phyloP scores from a whole-genome alignment of 306 rosid species.

The Echinosophora koreensis region DNA sequence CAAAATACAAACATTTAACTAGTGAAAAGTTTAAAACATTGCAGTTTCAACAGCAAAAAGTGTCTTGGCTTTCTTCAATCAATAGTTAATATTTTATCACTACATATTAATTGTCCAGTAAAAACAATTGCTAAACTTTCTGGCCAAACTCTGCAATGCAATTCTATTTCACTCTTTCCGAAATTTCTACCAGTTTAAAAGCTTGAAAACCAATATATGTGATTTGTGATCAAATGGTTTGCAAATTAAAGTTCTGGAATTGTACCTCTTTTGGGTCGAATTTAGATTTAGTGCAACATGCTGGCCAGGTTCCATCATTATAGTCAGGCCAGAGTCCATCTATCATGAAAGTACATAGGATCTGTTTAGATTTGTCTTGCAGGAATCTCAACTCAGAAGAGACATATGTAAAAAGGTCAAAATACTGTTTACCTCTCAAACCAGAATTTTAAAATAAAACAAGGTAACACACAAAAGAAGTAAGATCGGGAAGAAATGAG shows the following conservation, averaged over 20 bases:
- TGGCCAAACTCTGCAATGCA: no score
- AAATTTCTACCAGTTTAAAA: no score
- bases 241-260: constrained; percentile 26
- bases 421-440: constrained; percentile 4
- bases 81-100: no score
- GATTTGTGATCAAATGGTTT: neutral
- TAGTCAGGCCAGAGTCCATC: constrained; percentile 99
- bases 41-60: no score
- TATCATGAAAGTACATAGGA: constrained; percentile 47
- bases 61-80: no score
- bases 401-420: neutral
- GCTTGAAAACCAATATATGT: no score
- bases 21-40: no score
- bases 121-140: no score
- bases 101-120: no score
- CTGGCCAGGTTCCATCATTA: constrained; percentile 96
- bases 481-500: neutral
- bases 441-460: constrained; percentile 2
- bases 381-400: constrained; percentile 26
- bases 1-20: constrained; percentile 3
- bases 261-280: constrained; percentile 82
- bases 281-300: constrained; percentile 70
- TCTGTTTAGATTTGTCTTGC: constrained; percentile 7
- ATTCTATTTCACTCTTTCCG: no score
- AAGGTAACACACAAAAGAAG: neutral